phyloP scores from a whole-genome alignment of 1,284 basidiomycete genomes.

The Cryptococcus hybrid region DNA sequence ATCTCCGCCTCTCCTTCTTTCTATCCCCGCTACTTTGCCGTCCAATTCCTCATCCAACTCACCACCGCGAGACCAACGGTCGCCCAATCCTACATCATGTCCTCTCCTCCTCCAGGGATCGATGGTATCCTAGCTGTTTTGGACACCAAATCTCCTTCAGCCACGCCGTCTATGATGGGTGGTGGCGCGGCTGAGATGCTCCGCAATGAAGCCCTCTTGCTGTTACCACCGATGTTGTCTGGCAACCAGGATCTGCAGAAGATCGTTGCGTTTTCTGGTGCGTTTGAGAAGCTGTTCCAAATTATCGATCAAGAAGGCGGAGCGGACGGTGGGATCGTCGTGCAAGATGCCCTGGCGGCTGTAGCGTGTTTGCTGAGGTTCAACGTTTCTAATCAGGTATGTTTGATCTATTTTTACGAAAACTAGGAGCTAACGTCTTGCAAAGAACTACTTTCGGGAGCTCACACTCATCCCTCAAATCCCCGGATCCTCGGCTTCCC shows the following conservation, averaged over 20 bases:
- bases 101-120: constrained; percentile 40
- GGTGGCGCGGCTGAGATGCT: constrained; percentile 49
- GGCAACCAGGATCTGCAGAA: constrained; percentile 96
- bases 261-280: constrained; percentile 93
- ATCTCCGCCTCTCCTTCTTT: constrained; percentile 62
- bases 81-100: constrained; percentile 84
- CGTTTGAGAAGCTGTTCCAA: constrained; percentile 92
- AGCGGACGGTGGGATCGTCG: constrained; percentile 83
- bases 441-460: constrained; percentile 94
- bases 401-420: constrained; percentile 21
- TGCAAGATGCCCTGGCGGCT: constrained; percentile 80
- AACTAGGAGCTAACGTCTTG: not conserved
- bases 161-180: constrained; percentile 21
- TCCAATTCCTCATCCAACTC: constrained; percentile 79
- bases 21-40: constrained; percentile 81
- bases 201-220: constrained; percentile 67
- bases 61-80: constrained; percentile 73
- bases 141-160: constrained; percentile 30
- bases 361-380: constrained; percentile 83
- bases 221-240: constrained; percentile 76
- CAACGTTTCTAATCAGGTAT: constrained; percentile 92
- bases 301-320: constrained; percentile 86
- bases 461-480: constrained; percentile 78
- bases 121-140: constrained; percentile 47
- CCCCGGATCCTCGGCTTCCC: constrained; percentile 86